phyloP scores from a whole-genome alignment of 2,329 filamentous ascomycete species.

The Beauveria rudraprayagi region DNA sequence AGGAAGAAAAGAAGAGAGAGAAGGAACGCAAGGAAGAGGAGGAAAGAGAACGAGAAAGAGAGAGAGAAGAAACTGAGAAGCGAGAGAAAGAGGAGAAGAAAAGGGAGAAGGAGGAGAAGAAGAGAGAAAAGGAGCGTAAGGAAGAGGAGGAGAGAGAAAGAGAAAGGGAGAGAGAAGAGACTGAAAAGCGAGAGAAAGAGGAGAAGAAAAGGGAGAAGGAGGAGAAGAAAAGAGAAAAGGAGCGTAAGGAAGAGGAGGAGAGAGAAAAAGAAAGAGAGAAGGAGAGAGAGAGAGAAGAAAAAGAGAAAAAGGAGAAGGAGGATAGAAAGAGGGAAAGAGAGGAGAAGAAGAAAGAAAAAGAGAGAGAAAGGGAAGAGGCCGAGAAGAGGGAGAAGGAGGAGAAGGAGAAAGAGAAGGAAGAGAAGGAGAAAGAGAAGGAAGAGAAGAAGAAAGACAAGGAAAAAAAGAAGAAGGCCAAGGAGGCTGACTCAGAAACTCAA shows the following conservation, averaged over 20 bases:
- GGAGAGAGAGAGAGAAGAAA: background rate
- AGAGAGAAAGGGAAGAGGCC: constrained; percentile 17
- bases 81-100: constrained; percentile 29
- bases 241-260: constrained; percentile 14
- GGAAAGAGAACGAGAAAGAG: constrained; percentile 16
- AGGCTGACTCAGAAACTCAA: constrained; percentile 12
- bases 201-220: constrained; percentile 16
- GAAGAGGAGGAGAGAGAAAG: constrained; percentile 19
- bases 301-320: constrained; percentile 13
- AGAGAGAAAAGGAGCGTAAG: constrained; percentile 16
- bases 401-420: background rate
- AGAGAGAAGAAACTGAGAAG: constrained; percentile 16
- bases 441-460: constrained; percentile 19
- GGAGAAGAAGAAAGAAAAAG: constrained; percentile 13
- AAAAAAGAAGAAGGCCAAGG: constrained; percentile 19
- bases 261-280: constrained; percentile 16
- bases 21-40: constrained; percentile 20
- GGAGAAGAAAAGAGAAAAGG: constrained; percentile 15
- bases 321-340: constrained; percentile 14
- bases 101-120: constrained; percentile 16
- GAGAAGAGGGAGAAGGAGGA: constrained; percentile 14
- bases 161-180: constrained; percentile 16
- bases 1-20: constrained; percentile 23
- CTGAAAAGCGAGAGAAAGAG: constrained; percentile 13
- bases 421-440: constrained; percentile 17